These are phyloP conservation scores for Aspergillus sp. DNA, from an alignment of 2,329 filamentous ascomycete genomes.

Conservation along the genomic window DNA sequence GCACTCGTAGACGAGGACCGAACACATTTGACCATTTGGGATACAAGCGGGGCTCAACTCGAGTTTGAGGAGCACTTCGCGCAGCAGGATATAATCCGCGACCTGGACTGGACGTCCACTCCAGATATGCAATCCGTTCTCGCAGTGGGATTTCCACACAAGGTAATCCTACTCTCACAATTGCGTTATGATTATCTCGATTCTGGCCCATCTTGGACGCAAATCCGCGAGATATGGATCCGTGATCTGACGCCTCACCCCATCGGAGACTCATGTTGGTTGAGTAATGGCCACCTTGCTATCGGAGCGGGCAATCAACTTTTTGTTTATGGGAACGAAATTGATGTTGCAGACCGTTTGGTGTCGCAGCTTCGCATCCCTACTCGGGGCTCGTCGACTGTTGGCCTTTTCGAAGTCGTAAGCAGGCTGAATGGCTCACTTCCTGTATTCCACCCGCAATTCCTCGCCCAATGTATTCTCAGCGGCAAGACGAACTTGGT, in stretches of 20 bases:
- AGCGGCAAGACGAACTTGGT: conserved; percentile 73
- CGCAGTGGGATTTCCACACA: conserved; percentile 87
- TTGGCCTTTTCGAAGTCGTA: conserved; percentile 78
- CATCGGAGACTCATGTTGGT: conserved; percentile 91
- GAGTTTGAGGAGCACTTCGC: conserved; percentile 78
- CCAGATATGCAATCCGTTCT: conserved; percentile 85
- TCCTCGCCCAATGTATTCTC: conserved; percentile 82
- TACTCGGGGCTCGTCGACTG: conserved; percentile 49
- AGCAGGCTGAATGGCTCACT: conserved; percentile 82
- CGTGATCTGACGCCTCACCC: conserved; percentile 81
- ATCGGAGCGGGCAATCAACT: conserved; percentile 90
- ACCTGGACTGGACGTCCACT: conserved; percentile 92
- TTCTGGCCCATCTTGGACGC: conserved; percentile 83
- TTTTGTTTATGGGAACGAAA: conserved; percentile 77
- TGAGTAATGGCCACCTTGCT: conserved; percentile 79
- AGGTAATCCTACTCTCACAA: conserved; percentile 78
- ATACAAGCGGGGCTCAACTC: conserved; percentile 75
- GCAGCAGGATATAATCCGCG: conserved; percentile 71
- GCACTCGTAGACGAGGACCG: conserved; percentile 74
- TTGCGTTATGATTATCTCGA: conserved; percentile 91
- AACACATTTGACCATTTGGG: conserved; percentile 85
- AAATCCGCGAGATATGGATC: conserved; percentile 78
- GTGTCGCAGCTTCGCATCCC: conserved; percentile 56
- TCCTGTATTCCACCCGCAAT: conserved; percentile 88
- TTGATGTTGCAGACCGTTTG: conserved; percentile 63